Conservation (phyloP, 176 grass and related monocot species). For the Ensete glaucum region DNA sequence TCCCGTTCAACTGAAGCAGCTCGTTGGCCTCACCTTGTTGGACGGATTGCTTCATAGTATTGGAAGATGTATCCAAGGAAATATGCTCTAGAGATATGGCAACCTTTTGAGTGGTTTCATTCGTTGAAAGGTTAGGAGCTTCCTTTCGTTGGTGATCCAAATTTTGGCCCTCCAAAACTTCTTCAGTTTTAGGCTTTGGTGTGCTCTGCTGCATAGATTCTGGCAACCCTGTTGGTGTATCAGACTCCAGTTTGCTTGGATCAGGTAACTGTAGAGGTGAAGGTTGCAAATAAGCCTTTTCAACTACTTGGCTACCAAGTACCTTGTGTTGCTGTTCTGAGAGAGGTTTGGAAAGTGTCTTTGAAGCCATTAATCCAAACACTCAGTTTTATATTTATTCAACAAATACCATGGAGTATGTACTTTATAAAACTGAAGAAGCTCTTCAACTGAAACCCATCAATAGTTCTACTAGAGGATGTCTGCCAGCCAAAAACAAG, state of each 20-base stretch:
- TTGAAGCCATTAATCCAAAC: conserved; percentile 2
- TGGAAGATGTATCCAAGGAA: background rate
- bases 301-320: background rate
- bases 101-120: background rate
- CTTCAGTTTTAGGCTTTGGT: background rate
- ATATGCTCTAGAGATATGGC: background rate
- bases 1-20: background rate
- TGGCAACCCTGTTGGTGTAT: background rate
- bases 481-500: too few species aligned
- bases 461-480: background rate
- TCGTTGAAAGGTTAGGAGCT: background rate
- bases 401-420: too few species aligned
- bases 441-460: background rate
- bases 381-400: background rate
- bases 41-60: background rate
- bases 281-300: background rate
- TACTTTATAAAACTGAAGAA: background rate
- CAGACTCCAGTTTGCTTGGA: background rate
- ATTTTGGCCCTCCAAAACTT: background rate
- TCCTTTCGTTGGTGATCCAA: background rate
- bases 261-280: background rate
- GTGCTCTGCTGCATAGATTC: background rate
- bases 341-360: background rate
- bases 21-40: background rate
- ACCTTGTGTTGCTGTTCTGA: background rate